phyloP scores from a whole-genome alignment of 345 rosid species.

The Bruguiera gymnorhiza region DNA sequence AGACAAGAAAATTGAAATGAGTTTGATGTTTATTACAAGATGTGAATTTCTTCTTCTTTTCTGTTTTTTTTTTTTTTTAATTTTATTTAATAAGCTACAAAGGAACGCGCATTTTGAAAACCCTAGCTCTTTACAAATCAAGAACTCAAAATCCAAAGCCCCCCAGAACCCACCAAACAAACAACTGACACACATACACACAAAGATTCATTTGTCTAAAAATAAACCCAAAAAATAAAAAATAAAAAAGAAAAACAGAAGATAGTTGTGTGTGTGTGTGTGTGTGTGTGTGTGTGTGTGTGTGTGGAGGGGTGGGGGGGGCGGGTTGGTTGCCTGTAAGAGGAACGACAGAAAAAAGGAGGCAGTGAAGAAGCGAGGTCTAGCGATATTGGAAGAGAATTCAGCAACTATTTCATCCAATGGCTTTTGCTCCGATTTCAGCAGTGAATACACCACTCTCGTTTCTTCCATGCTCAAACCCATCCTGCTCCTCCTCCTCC shows the following conservation, averaged over 20 bases:
- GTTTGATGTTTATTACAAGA: no score
- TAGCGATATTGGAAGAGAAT: constrained; percentile 50
- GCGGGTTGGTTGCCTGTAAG: constrained; percentile 42
- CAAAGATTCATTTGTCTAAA: no score
- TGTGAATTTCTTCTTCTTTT: no score
- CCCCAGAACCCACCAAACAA: no score
- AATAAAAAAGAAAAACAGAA: neutral
- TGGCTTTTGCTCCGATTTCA: constrained; percentile 52
- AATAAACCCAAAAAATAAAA: neutral
- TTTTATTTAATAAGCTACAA: no score
- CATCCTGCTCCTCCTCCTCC: constrained; percentile 7
- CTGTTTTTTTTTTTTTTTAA: no score
- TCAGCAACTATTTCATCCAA: constrained; percentile 53
- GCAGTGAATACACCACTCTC: constrained; percentile 34
- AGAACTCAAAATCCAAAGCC: no score
- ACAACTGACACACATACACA: no score
- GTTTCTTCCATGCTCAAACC: constrained; percentile 53
- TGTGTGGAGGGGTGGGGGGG: neutral
- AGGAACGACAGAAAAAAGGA: constrained; percentile 57
- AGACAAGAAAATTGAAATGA: no score
- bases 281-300: neutral
- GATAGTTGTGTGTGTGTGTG: neutral
- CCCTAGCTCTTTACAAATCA: no score
- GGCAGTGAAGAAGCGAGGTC: constrained; percentile 37
- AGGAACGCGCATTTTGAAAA: no score